Percentiles rank a stretch among this genome's conserved stretches.
These are phyloP conservation scores for Potentilla sterilis DNA, from an alignment of 306 rosid species.

Conservation along the genomic window DNA sequence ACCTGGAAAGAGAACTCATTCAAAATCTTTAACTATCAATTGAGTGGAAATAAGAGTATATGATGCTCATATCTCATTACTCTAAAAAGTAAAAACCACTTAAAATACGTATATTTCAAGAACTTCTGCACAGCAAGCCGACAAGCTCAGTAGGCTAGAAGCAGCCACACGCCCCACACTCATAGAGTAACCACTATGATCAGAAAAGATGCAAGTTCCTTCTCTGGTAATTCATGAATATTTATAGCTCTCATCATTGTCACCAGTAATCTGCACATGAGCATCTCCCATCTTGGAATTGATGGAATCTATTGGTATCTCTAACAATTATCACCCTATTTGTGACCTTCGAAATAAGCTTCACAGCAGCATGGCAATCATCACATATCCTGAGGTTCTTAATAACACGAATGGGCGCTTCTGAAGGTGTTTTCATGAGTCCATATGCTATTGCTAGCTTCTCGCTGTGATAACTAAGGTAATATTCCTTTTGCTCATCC, in stretches of 20 bases:
- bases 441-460: slow-evolving; percentile 34
- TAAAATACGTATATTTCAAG: not conserved
- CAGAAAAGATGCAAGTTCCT: not conserved
- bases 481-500: slow-evolving; percentile 42
- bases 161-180: not conserved
- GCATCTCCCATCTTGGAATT: slow-evolving; percentile 28
- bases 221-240: not conserved
- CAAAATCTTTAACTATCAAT: slow-evolving; percentile 4
- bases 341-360: slow-evolving; percentile 30
- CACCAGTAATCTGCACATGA: slow-evolving; percentile 41
- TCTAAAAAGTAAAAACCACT: not conserved
- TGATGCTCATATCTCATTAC: not conserved
- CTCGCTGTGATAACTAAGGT: slow-evolving; percentile 37
- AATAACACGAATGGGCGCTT: slow-evolving; percentile 29
- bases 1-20: slow-evolving; percentile 12
- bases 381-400: slow-evolving; percentile 41
- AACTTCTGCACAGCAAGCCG: not conserved
- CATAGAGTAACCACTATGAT: not conserved
- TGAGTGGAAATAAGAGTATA: not conserved
- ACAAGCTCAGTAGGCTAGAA: not conserved
- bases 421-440: slow-evolving; percentile 31
- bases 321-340: slow-evolving; percentile 31
- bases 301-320: slow-evolving; percentile 36
- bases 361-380: slow-evolving; percentile 32
- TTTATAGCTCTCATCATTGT: not conserved